A percentile compares a stretch with the other conserved stretches of the same genome.
Conservation (phyloP, 202 grass and related monocot species). For the Panicum hallii region DNA sequence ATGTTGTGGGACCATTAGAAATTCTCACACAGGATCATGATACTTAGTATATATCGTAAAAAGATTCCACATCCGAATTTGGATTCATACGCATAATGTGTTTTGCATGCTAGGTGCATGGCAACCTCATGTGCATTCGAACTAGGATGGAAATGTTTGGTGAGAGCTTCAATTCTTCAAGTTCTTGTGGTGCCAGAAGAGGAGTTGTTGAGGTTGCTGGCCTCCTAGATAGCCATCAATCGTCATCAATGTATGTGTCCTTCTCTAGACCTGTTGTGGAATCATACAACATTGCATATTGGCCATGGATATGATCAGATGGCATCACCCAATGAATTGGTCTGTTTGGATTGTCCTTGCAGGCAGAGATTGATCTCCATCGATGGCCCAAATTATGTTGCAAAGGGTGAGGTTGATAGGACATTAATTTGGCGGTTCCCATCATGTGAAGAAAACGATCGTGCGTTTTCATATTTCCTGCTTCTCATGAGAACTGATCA, state of each 20-base stretch:
- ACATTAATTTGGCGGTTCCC: too few relatives aligned
- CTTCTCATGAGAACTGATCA: too few relatives aligned
- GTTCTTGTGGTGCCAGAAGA: not conserved
- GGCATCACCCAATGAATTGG: conserved; percentile 5
- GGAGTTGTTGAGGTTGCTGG: not conserved
- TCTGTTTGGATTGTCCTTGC: not conserved
- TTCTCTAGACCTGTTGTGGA: not conserved
- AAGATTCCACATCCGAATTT: too few relatives aligned
- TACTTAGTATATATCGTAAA: too few relatives aligned
- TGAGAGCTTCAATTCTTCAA: not conserved
- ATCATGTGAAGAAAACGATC: too few relatives aligned
- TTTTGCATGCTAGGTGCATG: too few relatives aligned
- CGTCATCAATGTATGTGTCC: not conserved
- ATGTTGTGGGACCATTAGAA: too few relatives aligned
- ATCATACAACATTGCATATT: not conserved
- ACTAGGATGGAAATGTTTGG: not conserved
- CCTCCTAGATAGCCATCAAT: not conserved
- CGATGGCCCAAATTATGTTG: not conserved
- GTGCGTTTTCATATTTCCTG: too few relatives aligned
- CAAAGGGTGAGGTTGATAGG: not conserved
- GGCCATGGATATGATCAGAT: not conserved
- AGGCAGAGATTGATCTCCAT: not conserved
- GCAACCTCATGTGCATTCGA: too few relatives aligned
- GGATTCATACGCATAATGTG: too few relatives aligned
- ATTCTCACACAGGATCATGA: too few relatives aligned